Evolutionary conservation across 257 asterid genomes (phyloP).

Genomic region (Solanum lycopersicoides): DNA sequence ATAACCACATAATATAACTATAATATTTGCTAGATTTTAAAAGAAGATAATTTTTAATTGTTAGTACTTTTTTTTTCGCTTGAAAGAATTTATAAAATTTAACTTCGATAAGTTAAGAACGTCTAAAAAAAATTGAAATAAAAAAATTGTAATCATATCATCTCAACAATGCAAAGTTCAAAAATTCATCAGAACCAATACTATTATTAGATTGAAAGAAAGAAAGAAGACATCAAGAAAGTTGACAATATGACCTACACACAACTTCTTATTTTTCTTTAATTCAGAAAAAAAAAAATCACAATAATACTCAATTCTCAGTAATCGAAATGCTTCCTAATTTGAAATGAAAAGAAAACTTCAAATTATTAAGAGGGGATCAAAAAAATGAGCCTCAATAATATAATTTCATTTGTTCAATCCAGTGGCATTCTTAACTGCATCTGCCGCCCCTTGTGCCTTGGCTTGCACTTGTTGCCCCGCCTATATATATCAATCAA

Average conservation of each 20-base stretch:
- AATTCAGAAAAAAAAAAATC: no score
- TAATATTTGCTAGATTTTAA: no score
- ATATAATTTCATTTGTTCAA: neutral
- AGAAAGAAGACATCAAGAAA: neutral
- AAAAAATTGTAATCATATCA: neutral
- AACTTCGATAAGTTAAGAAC: neutral
- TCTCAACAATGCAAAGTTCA: neutral
- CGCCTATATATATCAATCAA: neutral
- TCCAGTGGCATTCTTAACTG: slow-evolving; percentile 25
- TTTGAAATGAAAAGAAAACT: neutral
- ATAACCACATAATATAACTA: no score
- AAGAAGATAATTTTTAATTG: no score
- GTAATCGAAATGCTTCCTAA: neutral
- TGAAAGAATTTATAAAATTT: neutral
- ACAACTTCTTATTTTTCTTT: neutral
- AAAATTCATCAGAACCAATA: neutral
- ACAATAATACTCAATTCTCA: neutral
- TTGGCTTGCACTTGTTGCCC: slow-evolving; percentile 19
- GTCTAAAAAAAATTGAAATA: neutral
- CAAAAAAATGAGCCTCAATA: neutral
- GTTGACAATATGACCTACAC: neutral
- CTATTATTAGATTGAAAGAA: neutral
- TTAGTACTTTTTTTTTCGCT: no score
- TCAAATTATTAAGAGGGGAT: neutral
- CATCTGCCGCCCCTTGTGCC: slow-evolving; percentile 29